Conservation (phyloP, 176 grass and related monocot genomes). For the Oropetium thomaeum region DNA sequence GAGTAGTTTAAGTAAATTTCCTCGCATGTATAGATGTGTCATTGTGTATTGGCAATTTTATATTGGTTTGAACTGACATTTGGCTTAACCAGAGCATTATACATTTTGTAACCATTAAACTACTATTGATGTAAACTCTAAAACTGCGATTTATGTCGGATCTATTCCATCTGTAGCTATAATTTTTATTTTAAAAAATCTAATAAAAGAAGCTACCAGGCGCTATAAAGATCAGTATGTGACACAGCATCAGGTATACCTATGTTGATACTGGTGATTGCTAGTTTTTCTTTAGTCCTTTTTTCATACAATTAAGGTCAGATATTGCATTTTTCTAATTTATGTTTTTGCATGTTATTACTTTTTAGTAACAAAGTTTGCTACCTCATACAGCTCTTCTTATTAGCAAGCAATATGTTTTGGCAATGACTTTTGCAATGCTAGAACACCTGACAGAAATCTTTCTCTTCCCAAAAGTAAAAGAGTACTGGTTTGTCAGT, state of each 20-base stretch:
- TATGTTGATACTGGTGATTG: not conserved
- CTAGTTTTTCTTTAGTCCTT: not conserved
- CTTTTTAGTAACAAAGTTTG: slow-evolving; percentile 22
- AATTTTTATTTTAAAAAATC: not conserved
- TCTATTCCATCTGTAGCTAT: not conserved
- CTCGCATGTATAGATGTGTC: not conserved
- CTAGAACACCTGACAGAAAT: slow-evolving; percentile 78
- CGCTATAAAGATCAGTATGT: not conserved
- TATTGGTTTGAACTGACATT: slow-evolving; percentile 1
- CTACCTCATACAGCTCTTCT: slow-evolving; percentile 77
- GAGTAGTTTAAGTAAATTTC: not conserved
- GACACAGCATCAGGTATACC: not conserved
- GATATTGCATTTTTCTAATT: slow-evolving; percentile 18
- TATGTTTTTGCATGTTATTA: not conserved
- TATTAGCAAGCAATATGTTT: slow-evolving; percentile 83
- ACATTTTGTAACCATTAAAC: not conserved
- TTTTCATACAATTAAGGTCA: slow-evolving; percentile 8
- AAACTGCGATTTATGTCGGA: not conserved
- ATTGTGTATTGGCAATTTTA: not conserved
- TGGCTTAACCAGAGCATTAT: not conserved
- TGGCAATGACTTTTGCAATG: slow-evolving; percentile 79
- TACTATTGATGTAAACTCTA: not conserved
- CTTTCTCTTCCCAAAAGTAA: slow-evolving; percentile 59
- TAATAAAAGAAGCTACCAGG: not conserved
- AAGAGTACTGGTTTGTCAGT: slow-evolving; percentile 70